Conservation (phyloP, 2,329 filamentous ascomycete species). For the Aspergillus luchuensis region DNA sequence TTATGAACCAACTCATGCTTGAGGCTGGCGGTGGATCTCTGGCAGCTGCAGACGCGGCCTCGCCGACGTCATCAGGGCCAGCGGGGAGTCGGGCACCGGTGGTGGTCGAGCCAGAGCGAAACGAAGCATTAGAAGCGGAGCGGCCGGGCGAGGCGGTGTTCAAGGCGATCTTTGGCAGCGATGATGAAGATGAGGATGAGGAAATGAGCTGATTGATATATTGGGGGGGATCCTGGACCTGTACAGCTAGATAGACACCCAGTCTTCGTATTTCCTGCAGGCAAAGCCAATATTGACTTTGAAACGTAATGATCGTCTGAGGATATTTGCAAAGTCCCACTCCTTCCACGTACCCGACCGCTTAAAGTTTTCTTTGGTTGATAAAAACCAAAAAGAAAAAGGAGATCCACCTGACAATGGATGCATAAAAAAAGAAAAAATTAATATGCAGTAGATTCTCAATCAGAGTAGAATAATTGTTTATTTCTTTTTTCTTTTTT, state of each 20-base stretch:
- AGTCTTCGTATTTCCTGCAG: background rate
- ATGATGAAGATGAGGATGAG: slow-evolving; percentile 65
- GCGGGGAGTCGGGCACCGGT: slow-evolving; percentile 24
- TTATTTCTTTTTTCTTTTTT: too few relatives aligned
- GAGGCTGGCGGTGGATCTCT: slow-evolving; percentile 39
- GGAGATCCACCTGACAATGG: background rate
- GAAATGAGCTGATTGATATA: slow-evolving; percentile 10
- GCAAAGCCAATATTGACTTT: background rate
- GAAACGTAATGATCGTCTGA: slow-evolving; percentile 2
- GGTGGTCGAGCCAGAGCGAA: slow-evolving; percentile 69
- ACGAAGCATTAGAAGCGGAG: slow-evolving; percentile 74
- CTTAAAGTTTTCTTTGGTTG: background rate
- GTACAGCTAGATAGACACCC: background rate
- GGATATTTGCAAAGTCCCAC: background rate
- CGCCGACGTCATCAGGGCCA: slow-evolving; percentile 15
- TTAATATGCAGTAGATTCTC: background rate
- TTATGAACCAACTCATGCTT: slow-evolving; percentile 58
- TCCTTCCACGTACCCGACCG: slow-evolving; percentile 1
- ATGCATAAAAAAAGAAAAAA: background rate
- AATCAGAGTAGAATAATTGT: too few relatives aligned
- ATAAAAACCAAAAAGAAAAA: background rate
- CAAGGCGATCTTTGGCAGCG: slow-evolving; percentile 89
- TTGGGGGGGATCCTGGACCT: background rate
- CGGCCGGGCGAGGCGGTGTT: slow-evolving; percentile 80
- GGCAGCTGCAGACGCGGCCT: slow-evolving; percentile 13